Evolutionary conservation across 352 stramenopile genomes (phyloP), one percentile per base, ranked within the genome.

Genomic region (Elongisporangium prolatum): DNA sequence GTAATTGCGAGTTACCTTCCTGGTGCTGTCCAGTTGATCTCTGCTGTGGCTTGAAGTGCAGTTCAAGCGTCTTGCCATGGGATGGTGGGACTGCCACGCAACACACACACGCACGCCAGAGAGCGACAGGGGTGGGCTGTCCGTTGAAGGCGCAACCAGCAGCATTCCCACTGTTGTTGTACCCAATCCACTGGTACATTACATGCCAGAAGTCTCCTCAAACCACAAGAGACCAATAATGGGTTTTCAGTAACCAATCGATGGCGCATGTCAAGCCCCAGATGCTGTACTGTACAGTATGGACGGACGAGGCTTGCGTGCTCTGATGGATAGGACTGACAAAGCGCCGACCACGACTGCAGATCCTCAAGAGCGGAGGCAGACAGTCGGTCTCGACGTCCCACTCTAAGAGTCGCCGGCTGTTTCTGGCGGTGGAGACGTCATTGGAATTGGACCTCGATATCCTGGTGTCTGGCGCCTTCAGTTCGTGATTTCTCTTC

Each of bases 381-480:
- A 40, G 28, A 40, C 28, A 40, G 28, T 40, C 28, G 28, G 8
- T 40, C 28, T 9, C 8, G 28, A 14, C 28, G 28, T 40, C 28
- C 28, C 28, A 40, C 28, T 40, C 28, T 40, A n/a, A n/a, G n/a
- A n/a, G n/a, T n/a, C 9, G 28, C 28, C 28, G 28, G 28, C 28
- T 40, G 28, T 40, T 40, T 21, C 44, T 53, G 54, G 40, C 47
- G 49, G 37, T 22, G 38, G n/a, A n/a, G n/a, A n/a, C n/a, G n/a
- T n/a, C n/a, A n/a, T n/a, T n/a, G n/a, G n/a, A 22, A 4, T 49
- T 21, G 21, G 48, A 25, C 16, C 48, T 21, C 48, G 4, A 25
- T 16, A 20, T 9, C 18, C 25, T 50, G n/a, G 3, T 11, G 24
- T 28, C 50, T 14, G 5, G 44, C 44, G 47, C n/a, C 17, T 11